A percentile compares a stretch with the other conserved stretches of the same genome.
phyloP scores from a whole-genome alignment of 2,329 filamentous ascomycete genomes.

The Sclerotinia subarctica region DNA sequence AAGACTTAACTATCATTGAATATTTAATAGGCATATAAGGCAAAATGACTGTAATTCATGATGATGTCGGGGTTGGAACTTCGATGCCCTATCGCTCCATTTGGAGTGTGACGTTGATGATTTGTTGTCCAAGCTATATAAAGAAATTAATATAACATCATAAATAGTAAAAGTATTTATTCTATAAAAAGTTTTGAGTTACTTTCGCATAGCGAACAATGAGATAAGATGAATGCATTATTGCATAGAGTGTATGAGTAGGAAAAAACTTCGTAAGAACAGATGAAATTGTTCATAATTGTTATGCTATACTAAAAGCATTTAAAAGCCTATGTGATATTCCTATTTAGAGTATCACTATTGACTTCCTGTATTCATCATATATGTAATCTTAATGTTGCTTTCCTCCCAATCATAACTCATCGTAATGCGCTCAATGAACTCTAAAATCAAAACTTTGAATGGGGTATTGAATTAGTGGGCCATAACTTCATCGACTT shows the following conservation, averaged over 20 bases:
- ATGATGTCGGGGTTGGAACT: neutral
- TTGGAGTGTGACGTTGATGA: too few species aligned
- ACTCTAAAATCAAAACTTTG: conserved; percentile 18
- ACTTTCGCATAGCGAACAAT: neutral
- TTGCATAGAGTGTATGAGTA: neutral
- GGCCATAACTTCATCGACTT: conserved; percentile 29
- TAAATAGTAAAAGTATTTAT: neutral
- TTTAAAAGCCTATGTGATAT: neutral
- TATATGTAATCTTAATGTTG: conserved; percentile 10
- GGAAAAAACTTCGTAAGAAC: neutral
- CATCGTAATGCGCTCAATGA: conserved; percentile 15
- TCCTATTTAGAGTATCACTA: conserved; percentile 3
- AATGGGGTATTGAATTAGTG: conserved; percentile 15
- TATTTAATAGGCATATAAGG: too few species aligned
- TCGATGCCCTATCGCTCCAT: too few species aligned
- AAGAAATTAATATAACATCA: neutral
- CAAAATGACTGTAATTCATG: neutral
- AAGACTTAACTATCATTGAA: neutral
- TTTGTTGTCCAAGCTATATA: too few species aligned
- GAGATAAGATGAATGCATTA: neutral
- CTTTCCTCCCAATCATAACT: conserved; percentile 3
- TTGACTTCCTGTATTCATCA: conserved; percentile 4
- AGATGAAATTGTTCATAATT: neutral
- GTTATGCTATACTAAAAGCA: conserved; percentile 10
- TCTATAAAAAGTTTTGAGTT: neutral